Conservation (phyloP, 1,284 basidiomycete genomes). For the Porphyrellus sp. region DNA sequence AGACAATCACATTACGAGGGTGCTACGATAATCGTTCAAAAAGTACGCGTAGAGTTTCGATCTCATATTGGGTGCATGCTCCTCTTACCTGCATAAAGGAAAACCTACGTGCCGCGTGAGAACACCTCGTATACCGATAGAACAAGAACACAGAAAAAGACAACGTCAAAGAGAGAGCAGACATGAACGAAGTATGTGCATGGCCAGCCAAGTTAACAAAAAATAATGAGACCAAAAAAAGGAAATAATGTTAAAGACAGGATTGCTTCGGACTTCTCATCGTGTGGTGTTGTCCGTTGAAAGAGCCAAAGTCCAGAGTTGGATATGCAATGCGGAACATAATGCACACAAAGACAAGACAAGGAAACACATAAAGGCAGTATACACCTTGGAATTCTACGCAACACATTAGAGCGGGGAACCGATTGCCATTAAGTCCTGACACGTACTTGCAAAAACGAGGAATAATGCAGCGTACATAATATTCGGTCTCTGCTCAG, state of each 20-base stretch:
- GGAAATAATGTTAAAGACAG: conserved; percentile 35
- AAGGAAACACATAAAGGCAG: conserved; percentile 15
- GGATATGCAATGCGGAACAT: conserved; percentile 30
- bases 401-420: conserved; percentile 1
- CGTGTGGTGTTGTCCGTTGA: conserved; percentile 14
- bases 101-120: conserved; percentile 14
- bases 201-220: conserved; percentile 37
- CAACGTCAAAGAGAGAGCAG: conserved; percentile 6
- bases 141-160: conserved; percentile 23
- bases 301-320: conserved; percentile 23
- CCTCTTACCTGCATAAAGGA: conserved; percentile 33
- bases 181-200: conserved; percentile 20
- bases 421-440: background rate
- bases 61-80: conserved; percentile 23
- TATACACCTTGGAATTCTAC: conserved; percentile 29
- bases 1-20: conserved; percentile 24
- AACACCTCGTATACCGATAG: conserved; percentile 15
- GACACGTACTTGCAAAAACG: conserved; percentile 21
- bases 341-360: conserved; percentile 22
- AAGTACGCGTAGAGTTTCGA: conserved; percentile 31
- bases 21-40: conserved; percentile 30
- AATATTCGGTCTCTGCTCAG: conserved; percentile 14
- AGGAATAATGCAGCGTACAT: conserved; percentile 14
- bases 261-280: conserved; percentile 15
- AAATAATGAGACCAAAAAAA: conserved; percentile 16